A percentile compares a stretch with the other conserved stretches of the same genome.
phyloP scores from a whole-genome alignment of 2,329 filamentous ascomycete genomes.

The Phoma sp. region DNA sequence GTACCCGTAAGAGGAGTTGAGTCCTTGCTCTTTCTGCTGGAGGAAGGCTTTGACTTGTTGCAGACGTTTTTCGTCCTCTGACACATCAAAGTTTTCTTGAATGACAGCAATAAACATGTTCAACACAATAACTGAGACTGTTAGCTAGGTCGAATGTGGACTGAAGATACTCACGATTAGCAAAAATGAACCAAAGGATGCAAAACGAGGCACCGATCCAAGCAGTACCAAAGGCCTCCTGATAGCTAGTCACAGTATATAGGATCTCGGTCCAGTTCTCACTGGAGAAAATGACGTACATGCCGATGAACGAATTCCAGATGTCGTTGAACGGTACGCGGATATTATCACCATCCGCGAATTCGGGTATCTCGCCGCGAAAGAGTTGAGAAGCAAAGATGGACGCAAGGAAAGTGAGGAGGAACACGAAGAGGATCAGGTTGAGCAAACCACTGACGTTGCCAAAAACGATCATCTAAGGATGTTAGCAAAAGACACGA shows the following conservation, averaged over 20 bases:
- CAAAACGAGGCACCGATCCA: constrained; percentile 94
- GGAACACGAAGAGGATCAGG: constrained; percentile 93
- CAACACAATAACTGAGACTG: constrained; percentile 74
- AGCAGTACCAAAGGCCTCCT: constrained; percentile 71
- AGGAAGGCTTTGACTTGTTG: constrained; percentile 96
- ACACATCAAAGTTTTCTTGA: constrained; percentile 98
- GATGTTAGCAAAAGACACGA: constrained; percentile 25
- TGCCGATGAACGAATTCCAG: constrained; percentile 94
- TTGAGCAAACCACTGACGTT: constrained; percentile 93
- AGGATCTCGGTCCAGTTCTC: constrained; percentile 94
- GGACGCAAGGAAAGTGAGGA: constrained; percentile 91
- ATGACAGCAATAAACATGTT: constrained; percentile 99
- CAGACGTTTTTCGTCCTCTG: constrained; percentile 95
- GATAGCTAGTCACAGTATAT: constrained; percentile 79
- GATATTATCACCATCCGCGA: constrained; percentile 69
- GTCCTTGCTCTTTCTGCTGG: constrained; percentile 85
- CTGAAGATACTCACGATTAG: constrained; percentile 66
- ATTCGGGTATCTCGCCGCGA: constrained; percentile 77
- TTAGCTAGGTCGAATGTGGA: constrained; percentile 16
- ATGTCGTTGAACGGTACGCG: constrained; percentile 85
- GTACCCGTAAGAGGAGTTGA: constrained; percentile 63
- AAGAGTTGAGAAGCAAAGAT: constrained; percentile 95
- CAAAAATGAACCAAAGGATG: constrained; percentile 93
- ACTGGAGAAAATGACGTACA: constrained; percentile 96
- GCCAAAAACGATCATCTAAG: constrained; percentile 75